phyloP scores from a whole-genome alignment of 2,329 filamentous ascomycete species.

The Botrytis byssoidea region DNA sequence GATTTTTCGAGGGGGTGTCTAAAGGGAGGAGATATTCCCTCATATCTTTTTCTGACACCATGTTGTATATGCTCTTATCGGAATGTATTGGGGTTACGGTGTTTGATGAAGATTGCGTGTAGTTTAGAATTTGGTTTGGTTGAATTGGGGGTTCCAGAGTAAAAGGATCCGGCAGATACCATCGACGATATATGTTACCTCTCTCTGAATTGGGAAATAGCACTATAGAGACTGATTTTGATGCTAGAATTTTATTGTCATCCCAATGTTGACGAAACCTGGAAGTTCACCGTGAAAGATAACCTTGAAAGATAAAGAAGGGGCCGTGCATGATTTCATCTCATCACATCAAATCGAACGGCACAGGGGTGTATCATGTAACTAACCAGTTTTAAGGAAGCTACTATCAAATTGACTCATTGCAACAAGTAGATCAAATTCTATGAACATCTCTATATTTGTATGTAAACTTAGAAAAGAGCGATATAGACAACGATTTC shows the following conservation, averaged over 20 bases:
- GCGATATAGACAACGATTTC: neutral
- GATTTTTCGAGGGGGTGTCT: neutral
- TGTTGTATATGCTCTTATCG: neutral
- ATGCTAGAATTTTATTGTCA: neutral
- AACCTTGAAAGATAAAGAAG: neutral
- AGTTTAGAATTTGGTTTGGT: neutral
- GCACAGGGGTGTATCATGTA: neutral
- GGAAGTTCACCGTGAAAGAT: neutral
- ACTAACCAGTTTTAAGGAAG: neutral
- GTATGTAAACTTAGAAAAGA: neutral
- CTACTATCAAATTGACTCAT: neutral
- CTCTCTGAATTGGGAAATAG: neutral
- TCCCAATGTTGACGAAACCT: neutral
- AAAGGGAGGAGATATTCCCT: neutral
- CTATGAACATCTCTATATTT: neutral
- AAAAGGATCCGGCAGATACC: neutral
- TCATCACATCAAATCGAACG: neutral
- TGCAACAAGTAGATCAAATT: neutral
- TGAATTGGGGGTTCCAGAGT: neutral
- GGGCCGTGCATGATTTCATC: slow-evolving; percentile 1
- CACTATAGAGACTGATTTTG: neutral
- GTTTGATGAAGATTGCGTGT: neutral
- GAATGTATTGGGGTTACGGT: neutral
- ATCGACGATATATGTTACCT: neutral
- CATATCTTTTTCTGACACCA: neutral